Base-by-base conservation (phyloP, 805 yeast species). In the Metschnikowia aberdeeniae region DNA sequence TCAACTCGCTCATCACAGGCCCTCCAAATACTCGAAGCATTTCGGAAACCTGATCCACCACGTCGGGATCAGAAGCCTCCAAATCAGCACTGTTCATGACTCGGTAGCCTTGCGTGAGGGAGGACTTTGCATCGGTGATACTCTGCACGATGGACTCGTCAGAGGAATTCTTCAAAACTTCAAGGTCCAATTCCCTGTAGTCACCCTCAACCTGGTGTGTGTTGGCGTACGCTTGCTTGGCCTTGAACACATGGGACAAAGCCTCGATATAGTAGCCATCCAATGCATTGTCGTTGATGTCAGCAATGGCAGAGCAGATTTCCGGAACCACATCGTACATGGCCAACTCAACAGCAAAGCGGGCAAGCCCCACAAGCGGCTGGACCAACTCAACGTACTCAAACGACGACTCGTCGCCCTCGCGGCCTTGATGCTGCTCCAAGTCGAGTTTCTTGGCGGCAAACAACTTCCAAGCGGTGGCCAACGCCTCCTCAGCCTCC, bases 201-300 rank as follows among this genome's bases (percentile, higher is more conserved):
- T 76, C 75, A 34, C 60, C 71, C 4, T 44, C 56, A 2, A 44
- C 46, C 6, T 73, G 68, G n/a, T 76, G 68, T 20, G 43, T 33
- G 17, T 52, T 46, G 12, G 49, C 48, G 34, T 48, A 50, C 11
- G 57, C 30, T 46, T 54, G 55, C 44, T 68, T 69, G 19, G 70
- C 71, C 41, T 53, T 56, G 46, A 86, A 65, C 50, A 80, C 62
- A 57, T 82, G 75, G 0, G 93, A 81, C 56, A 90, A 79, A 0
- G 93, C 95, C 58, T 88, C 95, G 52, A 89, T 68, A 61, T 93
- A 93, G 59, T 78, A 85, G 33, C 84, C 76, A 57, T 93, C 98
- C 46, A 88, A 71, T 49, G 88, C 80, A 55, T 82, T 84, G 56
- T 92, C 97, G 66, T 92, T 89, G 37, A 92, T 78, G 49, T 86